These are phyloP conservation scores for Neurospora terricola DNA, from an alignment of 495 filamentous ascomycete genomes.

Conservation along the genomic window DNA sequence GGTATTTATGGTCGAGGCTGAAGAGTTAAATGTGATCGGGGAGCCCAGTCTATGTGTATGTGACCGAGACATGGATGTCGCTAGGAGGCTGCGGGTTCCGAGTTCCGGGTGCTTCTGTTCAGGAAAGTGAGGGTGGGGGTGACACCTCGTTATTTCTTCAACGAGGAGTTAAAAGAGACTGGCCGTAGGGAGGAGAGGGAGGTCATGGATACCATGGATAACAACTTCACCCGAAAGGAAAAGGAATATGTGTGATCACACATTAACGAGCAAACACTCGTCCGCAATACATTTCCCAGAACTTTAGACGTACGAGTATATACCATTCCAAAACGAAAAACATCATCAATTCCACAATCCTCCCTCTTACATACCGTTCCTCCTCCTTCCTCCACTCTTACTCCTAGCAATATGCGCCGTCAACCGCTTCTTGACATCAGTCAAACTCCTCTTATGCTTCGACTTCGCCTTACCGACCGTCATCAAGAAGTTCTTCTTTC, in stretches of 20 bases:
- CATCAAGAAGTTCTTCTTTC: slow-evolving; percentile 98
- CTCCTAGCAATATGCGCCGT: slow-evolving; percentile 72
- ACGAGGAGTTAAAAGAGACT: background rate
- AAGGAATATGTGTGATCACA: background rate
- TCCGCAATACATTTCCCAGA: background rate
- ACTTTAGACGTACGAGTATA: background rate
- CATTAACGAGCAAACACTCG: background rate
- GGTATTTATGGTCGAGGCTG: background rate
- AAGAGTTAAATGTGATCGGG: background rate
- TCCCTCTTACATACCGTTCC: slow-evolving; percentile 40
- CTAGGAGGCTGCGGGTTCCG: background rate
- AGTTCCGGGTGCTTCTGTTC: background rate
- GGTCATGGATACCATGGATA: background rate
- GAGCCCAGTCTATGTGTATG: background rate
- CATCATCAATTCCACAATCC: background rate
- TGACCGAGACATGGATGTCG: background rate
- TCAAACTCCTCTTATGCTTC: slow-evolving; percentile 87
- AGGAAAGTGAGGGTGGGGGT: background rate
- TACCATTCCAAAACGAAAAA: background rate
- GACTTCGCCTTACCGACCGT: slow-evolving; percentile 85
- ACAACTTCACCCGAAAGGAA: background rate
- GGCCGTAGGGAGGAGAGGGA: background rate
- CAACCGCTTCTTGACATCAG: slow-evolving; percentile 66
- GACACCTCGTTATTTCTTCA: background rate
- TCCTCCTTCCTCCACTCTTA: slow-evolving; percentile 75